Percentiles rank a stretch among this genome's conserved stretches.
Evolutionary conservation across 495 filamentous ascomycete species (phyloP).

Genomic region (Hamigera avellanea): DNA sequence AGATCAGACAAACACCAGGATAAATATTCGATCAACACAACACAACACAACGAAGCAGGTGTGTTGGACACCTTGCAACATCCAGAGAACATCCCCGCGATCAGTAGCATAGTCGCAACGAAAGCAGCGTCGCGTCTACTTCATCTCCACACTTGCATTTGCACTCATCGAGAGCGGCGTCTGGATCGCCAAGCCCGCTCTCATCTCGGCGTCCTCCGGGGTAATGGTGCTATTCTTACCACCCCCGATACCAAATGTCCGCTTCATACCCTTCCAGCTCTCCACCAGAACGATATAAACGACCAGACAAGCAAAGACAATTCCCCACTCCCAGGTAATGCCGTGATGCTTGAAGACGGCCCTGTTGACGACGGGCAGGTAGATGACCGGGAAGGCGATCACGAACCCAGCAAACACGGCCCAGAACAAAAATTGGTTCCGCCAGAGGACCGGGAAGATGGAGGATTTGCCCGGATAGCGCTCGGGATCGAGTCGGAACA

Average conservation of each 20-base stretch:
- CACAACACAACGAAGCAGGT: too few species aligned
- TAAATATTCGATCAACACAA: too few species aligned
- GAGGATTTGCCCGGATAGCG: slow-evolving; percentile 31
- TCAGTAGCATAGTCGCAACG: too few species aligned
- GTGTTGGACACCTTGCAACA: too few species aligned
- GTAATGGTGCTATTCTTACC: slow-evolving; percentile 22
- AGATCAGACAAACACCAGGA: too few species aligned
- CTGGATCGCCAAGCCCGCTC: slow-evolving; percentile 13
- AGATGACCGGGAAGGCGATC: slow-evolving; percentile 60
- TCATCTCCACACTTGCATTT: slow-evolving; percentile 24
- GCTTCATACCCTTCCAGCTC: slow-evolving; percentile 56
- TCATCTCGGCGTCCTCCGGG: slow-evolving; percentile 21
- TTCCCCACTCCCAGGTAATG: slow-evolving; percentile 65
- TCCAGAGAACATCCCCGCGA: too few species aligned
- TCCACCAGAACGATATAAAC: slow-evolving; percentile 53
- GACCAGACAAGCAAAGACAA: slow-evolving; percentile 46
- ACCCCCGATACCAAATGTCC: slow-evolving; percentile 27
- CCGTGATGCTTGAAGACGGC: slow-evolving; percentile 64
- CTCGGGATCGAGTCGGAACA: slow-evolving; percentile 55
- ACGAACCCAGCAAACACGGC: slow-evolving; percentile 54
- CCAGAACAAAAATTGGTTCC: slow-evolving; percentile 66
- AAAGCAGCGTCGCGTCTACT: too few species aligned
- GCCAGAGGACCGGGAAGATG: slow-evolving; percentile 53
- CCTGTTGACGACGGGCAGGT: slow-evolving; percentile 58
- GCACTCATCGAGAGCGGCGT: slow-evolving; percentile 18